A percentile compares a stretch with the other conserved stretches of the same genome.
phyloP scores from a whole-genome alignment of 208 protist species.

The Plasmodiophora brassicae region DNA sequence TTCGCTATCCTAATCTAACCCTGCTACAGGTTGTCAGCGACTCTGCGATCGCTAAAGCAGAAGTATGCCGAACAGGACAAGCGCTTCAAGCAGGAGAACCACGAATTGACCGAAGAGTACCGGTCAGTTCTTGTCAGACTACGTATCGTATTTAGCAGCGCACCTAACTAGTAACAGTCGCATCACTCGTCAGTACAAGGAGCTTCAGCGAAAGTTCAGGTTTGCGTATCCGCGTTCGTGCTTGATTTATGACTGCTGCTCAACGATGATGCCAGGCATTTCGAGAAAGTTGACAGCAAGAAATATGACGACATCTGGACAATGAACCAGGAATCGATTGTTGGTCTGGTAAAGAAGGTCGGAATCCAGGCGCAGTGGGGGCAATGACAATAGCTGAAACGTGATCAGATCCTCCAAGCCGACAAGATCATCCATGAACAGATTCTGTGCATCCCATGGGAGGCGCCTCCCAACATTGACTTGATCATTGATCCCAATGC shows the following conservation, averaged over 20 bases:
- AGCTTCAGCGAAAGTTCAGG: conserved; percentile 84
- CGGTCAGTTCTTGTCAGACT: neutral
- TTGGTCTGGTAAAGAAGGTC: conserved; percentile 64
- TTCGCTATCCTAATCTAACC: neutral
- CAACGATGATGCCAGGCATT: conserved; percentile 47
- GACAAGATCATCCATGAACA: conserved; percentile 90
- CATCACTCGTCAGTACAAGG: conserved; percentile 84
- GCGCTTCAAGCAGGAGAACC: conserved; percentile 78
- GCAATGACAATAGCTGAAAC: neutral
- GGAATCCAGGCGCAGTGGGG: neutral
- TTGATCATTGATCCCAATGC: no score
- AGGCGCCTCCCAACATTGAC: neutral
- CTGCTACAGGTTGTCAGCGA: conserved; percentile 64
- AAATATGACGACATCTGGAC: conserved; percentile 84
- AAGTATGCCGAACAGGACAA: conserved; percentile 81
- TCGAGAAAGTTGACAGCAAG: conserved; percentile 71
- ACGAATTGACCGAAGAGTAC: conserved; percentile 83
- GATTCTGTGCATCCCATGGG: conserved; percentile 67
- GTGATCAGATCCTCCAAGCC: conserved; percentile 74
- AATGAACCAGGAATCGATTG: conserved; percentile 84
- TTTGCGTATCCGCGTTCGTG: neutral
- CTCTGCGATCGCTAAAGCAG: conserved; percentile 73
- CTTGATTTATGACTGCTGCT: neutral
- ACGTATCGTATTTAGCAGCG: neutral
- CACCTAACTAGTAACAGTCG: conserved; percentile 55